A percentile compares a stretch with the other conserved stretches of the same genome.
Evolutionary conservation across 345 rosid species (phyloP).

Genomic region (Populus davidiana): DNA sequence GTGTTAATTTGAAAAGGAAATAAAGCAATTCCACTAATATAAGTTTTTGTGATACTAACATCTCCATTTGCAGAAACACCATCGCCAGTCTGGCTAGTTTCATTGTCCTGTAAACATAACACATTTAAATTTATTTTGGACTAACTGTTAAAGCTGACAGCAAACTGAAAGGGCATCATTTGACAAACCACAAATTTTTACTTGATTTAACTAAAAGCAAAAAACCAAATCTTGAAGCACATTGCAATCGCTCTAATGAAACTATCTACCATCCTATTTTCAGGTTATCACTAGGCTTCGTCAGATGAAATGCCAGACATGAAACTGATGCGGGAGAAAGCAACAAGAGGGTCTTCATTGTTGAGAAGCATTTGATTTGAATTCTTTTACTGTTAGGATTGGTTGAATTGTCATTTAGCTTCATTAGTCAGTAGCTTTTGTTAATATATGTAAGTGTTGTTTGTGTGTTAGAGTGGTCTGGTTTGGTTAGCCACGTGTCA

Average conservation of each 20-base stretch:
- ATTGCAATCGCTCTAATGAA: neutral
- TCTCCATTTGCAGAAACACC: conserved; percentile 52
- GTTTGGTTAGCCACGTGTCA: no score
- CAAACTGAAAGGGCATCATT: no score
- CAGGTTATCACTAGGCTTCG: neutral
- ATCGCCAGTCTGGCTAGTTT: conserved; percentile 37
- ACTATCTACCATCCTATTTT: neutral
- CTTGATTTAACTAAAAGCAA: neutral
- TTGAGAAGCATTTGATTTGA: no score
- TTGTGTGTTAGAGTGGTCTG: no score
- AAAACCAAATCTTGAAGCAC: neutral
- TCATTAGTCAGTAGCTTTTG: no score
- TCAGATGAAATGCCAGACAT: neutral
- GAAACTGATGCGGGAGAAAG: no score
- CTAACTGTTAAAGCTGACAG: neutral
- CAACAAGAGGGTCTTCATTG: no score
- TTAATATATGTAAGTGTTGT: no score
- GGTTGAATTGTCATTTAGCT: no score
- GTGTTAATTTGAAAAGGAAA: conserved; percentile 20
- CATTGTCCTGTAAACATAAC: conserved; percentile 59
- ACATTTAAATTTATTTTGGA: conserved; percentile 9
- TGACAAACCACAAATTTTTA: neutral
- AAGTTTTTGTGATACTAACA: conserved; percentile 46
- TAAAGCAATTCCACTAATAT: conserved; percentile 31
- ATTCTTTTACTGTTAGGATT: no score